Base-by-base conservation (phyloP, 163 green algal genomes). In the Chloromonas sp. region DNA sequence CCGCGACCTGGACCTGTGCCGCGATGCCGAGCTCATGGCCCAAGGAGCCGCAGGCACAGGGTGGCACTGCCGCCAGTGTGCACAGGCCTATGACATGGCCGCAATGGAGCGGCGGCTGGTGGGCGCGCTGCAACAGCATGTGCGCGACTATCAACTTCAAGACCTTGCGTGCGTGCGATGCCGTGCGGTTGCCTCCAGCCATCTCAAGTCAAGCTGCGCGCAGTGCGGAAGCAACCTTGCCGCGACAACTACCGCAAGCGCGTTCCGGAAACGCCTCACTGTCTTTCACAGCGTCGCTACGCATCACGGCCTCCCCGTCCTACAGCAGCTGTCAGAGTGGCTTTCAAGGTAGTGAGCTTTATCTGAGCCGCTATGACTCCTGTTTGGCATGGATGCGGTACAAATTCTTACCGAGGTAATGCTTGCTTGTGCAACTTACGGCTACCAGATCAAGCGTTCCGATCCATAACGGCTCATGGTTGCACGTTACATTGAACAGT, bases 1-100 rank as follows among this genome's bases (percentile, higher is more conserved):
- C 87, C 88, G 90, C 0, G 96, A 99, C 87, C 88, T 99, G 86
- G 96, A 99, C 92, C 85, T 98, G 60, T 97, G 93, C 88, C 86
- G 95, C 1, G 96, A 99, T 87, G 90, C 90, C 0, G 81, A 88
- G 58, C 86, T 96, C 13, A 61, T 76, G 58, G 61, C 13, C 2
- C 60, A 84, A 14, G 58, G 57, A 14, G 70, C 58, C 3, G 5
- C 88, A 91, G 88, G 88, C 83, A 61, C 82, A 60, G 3, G 58
- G 60, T 98, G 94, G 93, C 83, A 78, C 66, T 98, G 95, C 87
- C 77, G 86, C 3, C 71, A 62, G 5, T 99, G 96, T 88, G 85
- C 86, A 0, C 78, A 89, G 59, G 84, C 85, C 61, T 94, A 95
- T 81, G 91, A 98, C 87, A 86, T 89, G 57, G 85, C 87, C 60